Base-by-base conservation (phyloP, 148 eudicot species). In the Persicaria maculosa region DNA sequence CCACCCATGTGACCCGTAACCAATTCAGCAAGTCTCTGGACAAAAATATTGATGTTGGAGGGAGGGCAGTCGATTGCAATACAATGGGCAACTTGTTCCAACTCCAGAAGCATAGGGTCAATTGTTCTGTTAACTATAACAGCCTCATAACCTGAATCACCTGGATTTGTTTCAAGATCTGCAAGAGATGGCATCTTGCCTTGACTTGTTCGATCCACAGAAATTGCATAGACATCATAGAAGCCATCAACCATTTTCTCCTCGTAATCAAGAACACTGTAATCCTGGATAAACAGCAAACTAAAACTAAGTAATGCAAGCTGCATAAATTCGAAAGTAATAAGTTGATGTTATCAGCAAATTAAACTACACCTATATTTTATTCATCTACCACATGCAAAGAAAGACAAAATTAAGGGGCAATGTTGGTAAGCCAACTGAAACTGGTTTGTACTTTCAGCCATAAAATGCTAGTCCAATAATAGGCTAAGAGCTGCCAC, bases 231-330 rank as follows among this genome's bases (percentile, higher is more conserved):
- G 53, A 89, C 91, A 86, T 89, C 99, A 79, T 92, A 96, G 78
- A 96, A 96, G 65, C 99, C 99, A 80, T 96, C 99, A 71, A 89
- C 87, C 72, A 96, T 85, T 84, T 81, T 96, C 88, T 96, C 99
- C 75, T 84, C 91, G 74, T 90, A 96, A 82, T 96, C 99, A 78
- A 96, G 92, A 45, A 92, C 91, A 75, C 88, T 81, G 72, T 89
- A 96, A 81, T 86, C 93, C 99, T 96, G 88, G 17, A 11, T 64
- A 40, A 14, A 64, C 69, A 64, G n/a, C 0, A 64, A 36, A 64
- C 46, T 64, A n/a, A 64, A 12, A 40, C 14, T 64, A 64, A 64
- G 69, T 6, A 64, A 36, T 36, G 17, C 46, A 64, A 64, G 69
- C 69, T 64, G 40, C 45, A 22, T 36, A 36, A 9, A 64, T n/a